Evolutionary conservation across 1,284 basidiomycete species (phyloP).

Genomic region (Boletus mariae): DNA sequence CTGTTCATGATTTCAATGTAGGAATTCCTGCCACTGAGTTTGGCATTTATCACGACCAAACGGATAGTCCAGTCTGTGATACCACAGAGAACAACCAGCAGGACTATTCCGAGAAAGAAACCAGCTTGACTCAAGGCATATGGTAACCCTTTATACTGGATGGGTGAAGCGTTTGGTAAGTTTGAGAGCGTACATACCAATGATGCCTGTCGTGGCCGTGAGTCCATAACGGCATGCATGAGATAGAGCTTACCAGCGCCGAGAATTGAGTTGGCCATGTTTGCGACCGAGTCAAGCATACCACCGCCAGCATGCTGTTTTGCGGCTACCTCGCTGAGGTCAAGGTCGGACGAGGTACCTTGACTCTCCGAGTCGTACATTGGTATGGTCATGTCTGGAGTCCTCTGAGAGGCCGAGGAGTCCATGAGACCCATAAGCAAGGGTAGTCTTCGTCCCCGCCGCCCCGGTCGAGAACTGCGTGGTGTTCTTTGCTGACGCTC

Average conservation of each 20-base stretch:
- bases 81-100: slow-evolving; percentile 77
- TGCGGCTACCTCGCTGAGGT: slow-evolving; percentile 64
- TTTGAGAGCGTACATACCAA: slow-evolving; percentile 51
- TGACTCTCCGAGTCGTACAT: slow-evolving; percentile 34
- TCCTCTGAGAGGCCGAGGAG: slow-evolving; percentile 47
- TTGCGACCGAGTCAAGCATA: slow-evolving; percentile 81
- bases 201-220: slow-evolving; percentile 59
- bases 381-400: slow-evolving; percentile 50
- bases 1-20: slow-evolving; percentile 97
- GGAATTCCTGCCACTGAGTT: slow-evolving; percentile 87
- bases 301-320: slow-evolving; percentile 73
- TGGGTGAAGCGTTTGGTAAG: slow-evolving; percentile 1
- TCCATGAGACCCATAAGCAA: slow-evolving; percentile 71
- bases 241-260: slow-evolving; percentile 70
- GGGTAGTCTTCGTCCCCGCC: slow-evolving; percentile 58
- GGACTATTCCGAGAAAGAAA: slow-evolving; percentile 80
- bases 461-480: slow-evolving; percentile 29
- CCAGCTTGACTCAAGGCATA: slow-evolving; percentile 93
- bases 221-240: slow-evolving; percentile 6
- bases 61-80: slow-evolving; percentile 99
- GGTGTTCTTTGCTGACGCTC: slow-evolving; percentile 32
- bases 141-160: slow-evolving; percentile 62
- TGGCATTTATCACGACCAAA: slow-evolving; percentile 92
- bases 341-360: slow-evolving; percentile 38
- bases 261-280: slow-evolving; percentile 96